Conservation (phyloP, 306 rosid species). For the Lathyrus sativus region DNA sequence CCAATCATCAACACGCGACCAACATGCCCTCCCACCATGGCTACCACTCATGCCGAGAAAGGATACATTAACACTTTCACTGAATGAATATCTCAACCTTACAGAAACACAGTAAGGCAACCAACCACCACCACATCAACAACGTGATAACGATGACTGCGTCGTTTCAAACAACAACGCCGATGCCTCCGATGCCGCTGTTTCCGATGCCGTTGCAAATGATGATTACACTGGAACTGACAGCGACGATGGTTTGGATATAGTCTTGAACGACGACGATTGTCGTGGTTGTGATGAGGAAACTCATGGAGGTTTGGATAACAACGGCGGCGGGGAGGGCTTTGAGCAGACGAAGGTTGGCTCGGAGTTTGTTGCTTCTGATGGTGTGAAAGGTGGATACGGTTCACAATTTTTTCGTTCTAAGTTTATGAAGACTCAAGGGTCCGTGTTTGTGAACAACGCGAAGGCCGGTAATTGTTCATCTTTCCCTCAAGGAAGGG, state of each 20-base stretch:
- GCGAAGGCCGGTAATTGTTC: conserved; percentile 38
- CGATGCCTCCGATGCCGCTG: conserved; percentile 7
- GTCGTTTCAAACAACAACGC: background rate
- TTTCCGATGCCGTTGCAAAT: conserved; percentile 8
- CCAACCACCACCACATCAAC: too few relatives aligned
- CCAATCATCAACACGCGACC: too few relatives aligned
- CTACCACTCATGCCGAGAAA: too few relatives aligned
- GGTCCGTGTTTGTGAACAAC: conserved; percentile 42
- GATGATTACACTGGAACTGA: conserved; percentile 48
- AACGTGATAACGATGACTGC: background rate
- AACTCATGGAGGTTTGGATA: background rate
- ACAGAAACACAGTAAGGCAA: too few relatives aligned
- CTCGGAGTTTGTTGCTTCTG: conserved; percentile 15
- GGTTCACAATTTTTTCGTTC: conserved; percentile 35
- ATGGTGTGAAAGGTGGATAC: conserved; percentile 28
- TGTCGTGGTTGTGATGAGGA: conserved; percentile 18
- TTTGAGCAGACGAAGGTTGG: conserved; percentile 28
- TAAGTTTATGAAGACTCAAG: conserved; percentile 52
- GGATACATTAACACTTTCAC: too few relatives aligned
- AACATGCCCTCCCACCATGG: too few relatives aligned
- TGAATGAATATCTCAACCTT: too few relatives aligned
- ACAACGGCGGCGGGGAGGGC: background rate
- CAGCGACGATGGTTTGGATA: conserved; percentile 59
- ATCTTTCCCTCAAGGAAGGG: conserved; percentile 39
- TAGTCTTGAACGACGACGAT: conserved; percentile 65